A percentile compares a stretch with the other conserved stretches of the same genome.
These are phyloP conservation scores for Phycomyces blakesleeanus DNA, from an alignment of 192 early-diverging fungal genomes.

Conservation along the genomic window DNA sequence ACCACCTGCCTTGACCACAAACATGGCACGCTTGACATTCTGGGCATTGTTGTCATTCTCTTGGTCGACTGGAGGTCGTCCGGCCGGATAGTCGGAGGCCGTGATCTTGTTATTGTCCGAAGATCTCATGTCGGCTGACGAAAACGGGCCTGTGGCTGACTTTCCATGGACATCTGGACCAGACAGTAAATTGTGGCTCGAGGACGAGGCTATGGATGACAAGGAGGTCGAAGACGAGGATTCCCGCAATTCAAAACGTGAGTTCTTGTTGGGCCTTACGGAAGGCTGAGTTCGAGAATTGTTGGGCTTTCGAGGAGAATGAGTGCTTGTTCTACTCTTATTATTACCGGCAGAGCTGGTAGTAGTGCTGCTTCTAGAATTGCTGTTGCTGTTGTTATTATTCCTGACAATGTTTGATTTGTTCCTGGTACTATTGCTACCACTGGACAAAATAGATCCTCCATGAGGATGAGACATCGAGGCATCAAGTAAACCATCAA, in stretches of 20 bases:
- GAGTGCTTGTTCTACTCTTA: not conserved
- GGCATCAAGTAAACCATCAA: slow-evolving; percentile 85
- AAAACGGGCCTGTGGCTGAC: not conserved
- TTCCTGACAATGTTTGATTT: no score
- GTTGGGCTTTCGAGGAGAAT: not conserved
- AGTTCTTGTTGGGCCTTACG: not conserved
- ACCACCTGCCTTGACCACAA: slow-evolving; percentile 79
- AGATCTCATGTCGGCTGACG: not conserved
- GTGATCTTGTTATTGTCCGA: slow-evolving; percentile 2
- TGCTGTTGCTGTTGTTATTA: not conserved
- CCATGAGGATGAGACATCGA: slow-evolving; percentile 42
- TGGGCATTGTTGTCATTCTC: not conserved
- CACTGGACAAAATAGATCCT: not conserved
- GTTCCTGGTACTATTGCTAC: no score
- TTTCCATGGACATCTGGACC: not conserved
- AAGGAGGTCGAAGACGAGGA: not conserved
- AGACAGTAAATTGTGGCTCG: no score
- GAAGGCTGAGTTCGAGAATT: no score
- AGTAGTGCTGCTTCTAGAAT: not conserved
- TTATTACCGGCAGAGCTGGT: not conserved
- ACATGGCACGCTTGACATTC: slow-evolving; percentile 47
- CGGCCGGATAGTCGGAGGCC: slow-evolving; percentile 32
- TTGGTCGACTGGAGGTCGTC: slow-evolving; percentile 10
- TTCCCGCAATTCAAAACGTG: not conserved
- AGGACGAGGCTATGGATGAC: not conserved